phyloP scores from a whole-genome alignment of 1,139 yeast genomes.

The Yamadazyma sp. region DNA sequence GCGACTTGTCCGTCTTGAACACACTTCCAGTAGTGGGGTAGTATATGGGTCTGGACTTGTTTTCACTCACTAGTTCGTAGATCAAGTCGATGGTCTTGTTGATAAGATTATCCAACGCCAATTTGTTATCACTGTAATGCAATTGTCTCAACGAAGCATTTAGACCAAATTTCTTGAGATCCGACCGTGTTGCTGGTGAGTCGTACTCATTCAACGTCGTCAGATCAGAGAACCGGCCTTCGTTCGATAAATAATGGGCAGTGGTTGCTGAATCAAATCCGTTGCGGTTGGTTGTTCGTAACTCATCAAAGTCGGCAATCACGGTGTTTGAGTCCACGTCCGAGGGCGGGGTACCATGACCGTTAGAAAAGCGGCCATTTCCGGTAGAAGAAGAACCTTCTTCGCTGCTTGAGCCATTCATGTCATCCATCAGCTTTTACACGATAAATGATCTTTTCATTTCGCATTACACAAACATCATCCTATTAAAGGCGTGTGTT shows the following conservation, averaged over 20 bases:
- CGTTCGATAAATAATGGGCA: constrained; percentile 7
- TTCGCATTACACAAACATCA: background rate
- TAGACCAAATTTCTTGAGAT: constrained; percentile 17
- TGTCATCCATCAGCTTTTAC: background rate
- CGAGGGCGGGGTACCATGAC: no score
- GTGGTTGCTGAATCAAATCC: background rate
- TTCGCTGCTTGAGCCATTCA: background rate
- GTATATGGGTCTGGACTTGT: constrained; percentile 59
- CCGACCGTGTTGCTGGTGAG: constrained; percentile 3
- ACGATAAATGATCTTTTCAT: background rate
- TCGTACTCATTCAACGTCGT: constrained; percentile 8
- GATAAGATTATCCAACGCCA: constrained; percentile 63
- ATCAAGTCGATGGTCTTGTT: constrained; percentile 55
- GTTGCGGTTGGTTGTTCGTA: no score
- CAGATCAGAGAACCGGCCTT: constrained; percentile 10
- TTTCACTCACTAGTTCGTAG: constrained; percentile 54
- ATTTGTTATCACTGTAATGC: constrained; percentile 66
- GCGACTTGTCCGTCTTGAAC: constrained; percentile 36
- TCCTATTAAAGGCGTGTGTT: background rate
- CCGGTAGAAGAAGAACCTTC: background rate
- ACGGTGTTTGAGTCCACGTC: constrained; percentile 3
- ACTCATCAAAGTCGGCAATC: constrained; percentile 1
- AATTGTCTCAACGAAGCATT: constrained; percentile 60
- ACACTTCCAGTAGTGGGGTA: constrained; percentile 62
- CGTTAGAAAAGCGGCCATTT: background rate